Evolutionary conservation across 1,284 basidiomycete genomes (phyloP), one percentile per base, ranked within the genome.

Genomic region (Cutaneotrichosporon sp.): DNA sequence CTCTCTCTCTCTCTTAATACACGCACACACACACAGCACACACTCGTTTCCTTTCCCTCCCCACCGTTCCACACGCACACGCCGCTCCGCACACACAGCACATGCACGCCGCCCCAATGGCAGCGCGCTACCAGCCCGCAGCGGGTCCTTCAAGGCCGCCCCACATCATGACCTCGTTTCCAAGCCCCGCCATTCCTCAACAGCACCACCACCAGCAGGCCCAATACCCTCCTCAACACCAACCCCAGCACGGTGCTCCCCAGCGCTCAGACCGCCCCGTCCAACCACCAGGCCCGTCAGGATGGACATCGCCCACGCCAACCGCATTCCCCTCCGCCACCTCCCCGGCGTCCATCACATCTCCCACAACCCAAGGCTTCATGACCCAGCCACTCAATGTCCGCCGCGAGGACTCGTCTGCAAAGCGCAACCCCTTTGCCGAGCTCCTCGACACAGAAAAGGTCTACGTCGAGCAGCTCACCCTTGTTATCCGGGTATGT

Each of bases 371-470:
- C 24, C 20, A 24, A 24, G 25, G 25, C 45, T 50, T 51, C 33
- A 38, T 43, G 42, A 20, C 56, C 36, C 24, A n/a, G 33, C 49
- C 56, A 8, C 27, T 29, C 34, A 38, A 22, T 45, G 38, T 38
- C 29, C 56, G 34, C 20, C 31, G 43, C 22, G 47, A 52, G 20
- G 29, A 34, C 49, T 36, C 60, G 20, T 11, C 50, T 9, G 43
- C 49, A n/a, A 54, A 61, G 43, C 50, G 75, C 47, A 97, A 95
- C 75, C 94, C 93, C 27, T 84, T 99, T 63, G 85, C 86, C 14
- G 95, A 99, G 80, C 87, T 99, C 65, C 89, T 98, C 67, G 91
- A 95, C 72, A 95, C 91, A 10, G 97, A 99, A 81, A 91, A 89
- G 79, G 76, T 84, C 33, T 99, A 97, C 80, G 92, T 97, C n/a